Percentiles rank a stretch among this genome's conserved stretches.
phyloP scores from a whole-genome alignment of 2,329 filamentous ascomycete species.

The Diaporthe caulivora region DNA sequence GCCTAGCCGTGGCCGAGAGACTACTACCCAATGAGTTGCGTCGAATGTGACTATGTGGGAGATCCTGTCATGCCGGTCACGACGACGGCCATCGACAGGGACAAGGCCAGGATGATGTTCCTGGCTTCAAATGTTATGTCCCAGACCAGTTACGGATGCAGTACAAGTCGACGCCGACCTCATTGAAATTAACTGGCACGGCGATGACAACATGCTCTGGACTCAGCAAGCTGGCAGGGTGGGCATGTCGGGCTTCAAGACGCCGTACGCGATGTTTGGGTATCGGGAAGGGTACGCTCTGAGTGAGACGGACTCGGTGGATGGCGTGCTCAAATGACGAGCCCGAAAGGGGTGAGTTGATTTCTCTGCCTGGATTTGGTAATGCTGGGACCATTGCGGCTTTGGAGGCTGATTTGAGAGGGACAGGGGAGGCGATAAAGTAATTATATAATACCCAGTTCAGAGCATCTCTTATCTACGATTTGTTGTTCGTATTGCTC shows the following conservation, averaged over 20 bases:
- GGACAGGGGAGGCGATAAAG: background rate
- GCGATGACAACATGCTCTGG: background rate
- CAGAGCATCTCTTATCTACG: background rate
- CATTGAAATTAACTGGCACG: background rate
- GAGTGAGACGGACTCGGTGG: background rate
- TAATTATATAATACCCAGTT: slow-evolving; percentile 9
- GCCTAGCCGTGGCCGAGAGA: background rate
- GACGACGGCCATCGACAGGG: background rate
- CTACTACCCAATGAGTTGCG: background rate
- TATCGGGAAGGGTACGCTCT: background rate
- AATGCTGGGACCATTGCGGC: background rate
- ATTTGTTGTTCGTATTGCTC: background rate
- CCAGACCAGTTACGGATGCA: background rate
- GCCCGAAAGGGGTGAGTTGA: background rate
- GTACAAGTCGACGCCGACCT: background rate
- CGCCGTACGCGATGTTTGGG: slow-evolving; percentile 3
- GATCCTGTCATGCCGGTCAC: background rate
- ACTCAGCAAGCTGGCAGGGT: background rate
- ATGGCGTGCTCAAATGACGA: too few species aligned
- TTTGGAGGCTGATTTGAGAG: background rate
- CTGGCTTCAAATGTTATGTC: background rate
- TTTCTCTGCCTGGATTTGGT: background rate
- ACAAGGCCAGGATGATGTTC: background rate
- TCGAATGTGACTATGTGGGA: background rate
- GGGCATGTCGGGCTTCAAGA: background rate